Conservation (phyloP, 1,139 yeast genomes). For the Candida sp. region DNA sequence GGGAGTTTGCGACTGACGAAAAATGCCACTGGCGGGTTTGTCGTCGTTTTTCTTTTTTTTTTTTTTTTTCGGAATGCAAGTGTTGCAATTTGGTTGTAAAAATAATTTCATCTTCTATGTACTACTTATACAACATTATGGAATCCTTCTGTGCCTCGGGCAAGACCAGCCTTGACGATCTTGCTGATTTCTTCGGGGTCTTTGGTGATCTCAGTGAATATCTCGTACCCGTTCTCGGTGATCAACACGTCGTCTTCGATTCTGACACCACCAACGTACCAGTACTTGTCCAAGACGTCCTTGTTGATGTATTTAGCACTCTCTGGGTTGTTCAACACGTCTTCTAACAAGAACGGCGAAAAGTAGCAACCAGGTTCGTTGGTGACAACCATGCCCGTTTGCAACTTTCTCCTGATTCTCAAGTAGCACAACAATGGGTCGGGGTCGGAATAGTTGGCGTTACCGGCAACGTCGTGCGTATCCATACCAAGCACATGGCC, state of each 20-base stretch:
- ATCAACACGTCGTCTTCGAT: slow-evolving; percentile 92
- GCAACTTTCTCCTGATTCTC: slow-evolving; percentile 76
- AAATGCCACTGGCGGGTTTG: too few species aligned
- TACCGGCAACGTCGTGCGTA: slow-evolving; percentile 95
- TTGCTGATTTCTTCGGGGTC: slow-evolving; percentile 82
- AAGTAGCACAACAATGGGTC: slow-evolving; percentile 77
- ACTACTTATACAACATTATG: slow-evolving; percentile 54
- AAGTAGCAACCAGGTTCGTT: slow-evolving; percentile 97
- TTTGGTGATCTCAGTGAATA: slow-evolving; percentile 80
- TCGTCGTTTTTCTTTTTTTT: not conserved
- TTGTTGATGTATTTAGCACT: slow-evolving; percentile 65
- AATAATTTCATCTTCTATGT: not conserved
- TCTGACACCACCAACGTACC: slow-evolving; percentile 94
- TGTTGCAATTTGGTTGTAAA: not conserved
- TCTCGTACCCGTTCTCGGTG: slow-evolving; percentile 77
- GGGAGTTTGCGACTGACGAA: too few species aligned
- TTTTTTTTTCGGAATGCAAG: not conserved
- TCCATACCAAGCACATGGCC: slow-evolving; percentile 96
- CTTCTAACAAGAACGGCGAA: slow-evolving; percentile 78
- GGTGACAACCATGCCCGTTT: slow-evolving; percentile 85
- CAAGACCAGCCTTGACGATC: slow-evolving; percentile 75
- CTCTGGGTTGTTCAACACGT: slow-evolving; percentile 59
- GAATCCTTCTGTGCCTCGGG: slow-evolving; percentile 47
- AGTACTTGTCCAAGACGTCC: slow-evolving; percentile 72
- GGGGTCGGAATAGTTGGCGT: slow-evolving; percentile 82